Conservation (phyloP, 768 basidiomycete species). For the Tulasnella sp. region DNA sequence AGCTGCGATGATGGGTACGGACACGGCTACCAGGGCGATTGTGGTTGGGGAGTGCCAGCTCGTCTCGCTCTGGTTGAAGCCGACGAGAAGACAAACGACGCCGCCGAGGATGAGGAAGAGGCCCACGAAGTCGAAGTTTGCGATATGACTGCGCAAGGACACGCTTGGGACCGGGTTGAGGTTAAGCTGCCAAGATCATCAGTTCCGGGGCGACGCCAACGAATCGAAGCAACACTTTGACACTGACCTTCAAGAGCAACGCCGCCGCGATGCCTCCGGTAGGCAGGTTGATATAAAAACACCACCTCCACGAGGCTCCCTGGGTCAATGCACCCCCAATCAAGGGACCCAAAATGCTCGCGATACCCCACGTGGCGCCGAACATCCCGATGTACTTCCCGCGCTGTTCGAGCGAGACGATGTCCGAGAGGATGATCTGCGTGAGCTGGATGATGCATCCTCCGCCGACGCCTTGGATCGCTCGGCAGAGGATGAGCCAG, state of each 20-base stretch:
- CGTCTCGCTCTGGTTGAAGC: slow-evolving; percentile 59
- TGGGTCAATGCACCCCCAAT: slow-evolving; percentile 74
- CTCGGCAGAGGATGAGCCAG: slow-evolving; percentile 66
- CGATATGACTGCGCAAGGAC: slow-evolving; percentile 43
- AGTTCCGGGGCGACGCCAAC: not conserved
- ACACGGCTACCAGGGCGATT: slow-evolving; percentile 49
- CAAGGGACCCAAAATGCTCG: slow-evolving; percentile 62
- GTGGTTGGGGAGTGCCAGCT: slow-evolving; percentile 49
- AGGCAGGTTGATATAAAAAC: slow-evolving; percentile 35
- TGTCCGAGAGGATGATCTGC: slow-evolving; percentile 70
- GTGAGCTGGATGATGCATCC: slow-evolving; percentile 67
- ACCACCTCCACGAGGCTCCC: slow-evolving; percentile 71
- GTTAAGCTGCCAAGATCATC: slow-evolving; percentile 13
- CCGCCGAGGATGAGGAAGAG: slow-evolving; percentile 50
- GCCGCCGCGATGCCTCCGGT: slow-evolving; percentile 49
- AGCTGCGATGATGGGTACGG: slow-evolving; percentile 39
- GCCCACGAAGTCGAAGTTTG: slow-evolving; percentile 63
- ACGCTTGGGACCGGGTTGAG: slow-evolving; percentile 59
- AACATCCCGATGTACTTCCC: slow-evolving; percentile 67
- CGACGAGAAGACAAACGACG: slow-evolving; percentile 56
- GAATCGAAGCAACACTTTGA: not conserved
- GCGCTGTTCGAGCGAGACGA: slow-evolving; percentile 68
- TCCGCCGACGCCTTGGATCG: slow-evolving; percentile 74
- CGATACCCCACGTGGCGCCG: slow-evolving; percentile 66
- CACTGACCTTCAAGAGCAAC: slow-evolving; percentile 46